Base-by-base conservation (phyloP, 345 rosid species). In the Citrus mangshanensis region DNA sequence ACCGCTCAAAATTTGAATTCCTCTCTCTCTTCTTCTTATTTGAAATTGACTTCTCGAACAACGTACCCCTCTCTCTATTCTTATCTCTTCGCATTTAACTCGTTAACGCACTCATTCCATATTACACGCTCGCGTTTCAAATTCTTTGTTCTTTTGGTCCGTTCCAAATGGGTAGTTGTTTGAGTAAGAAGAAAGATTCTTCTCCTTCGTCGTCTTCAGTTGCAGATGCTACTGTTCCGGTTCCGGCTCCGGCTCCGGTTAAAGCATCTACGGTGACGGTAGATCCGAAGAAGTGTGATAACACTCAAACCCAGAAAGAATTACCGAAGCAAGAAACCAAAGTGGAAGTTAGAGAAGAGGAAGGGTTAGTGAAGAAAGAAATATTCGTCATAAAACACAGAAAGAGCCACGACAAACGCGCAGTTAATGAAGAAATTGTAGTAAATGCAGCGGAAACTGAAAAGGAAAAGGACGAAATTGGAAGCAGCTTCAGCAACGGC, bases 341-440 rank as follows among this genome's bases (percentile, higher is more conserved):
- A 61, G 14, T 38, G 58, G 58, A 59, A 61, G 46, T 30, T 10
- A 28, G 59, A 55, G 77, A 84, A 35, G 80, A 73, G 7, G 88
- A 81, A 60, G 51, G 80, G 58, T 54, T 74, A 6, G 88, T 82
- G 76, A 91, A 85, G 85, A 93, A 90, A 83, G 96, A 90, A 64
- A 81, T 95, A 34, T 92, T 95, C 59, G 84, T 95, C 27, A 95
- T 95, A 10, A 95, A 90, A 80, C 99, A 95, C 79, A 80, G 96
- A 61, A 92, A 81, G 61, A 95, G 98, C 84, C 93, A 95, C 37
- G 99, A 93, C 16, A 85, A 73, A 72, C 82, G 84, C 22, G 66
- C 85, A 60, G 83, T 83, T 42, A 72, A 32, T 6, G 81, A 67
- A 27, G 54, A 51, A 6, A 22, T 64, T 54, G 72, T 62, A 4